Conservation (phyloP, 495 filamentous ascomycete species). For the Aspergillus nanangensis region DNA sequence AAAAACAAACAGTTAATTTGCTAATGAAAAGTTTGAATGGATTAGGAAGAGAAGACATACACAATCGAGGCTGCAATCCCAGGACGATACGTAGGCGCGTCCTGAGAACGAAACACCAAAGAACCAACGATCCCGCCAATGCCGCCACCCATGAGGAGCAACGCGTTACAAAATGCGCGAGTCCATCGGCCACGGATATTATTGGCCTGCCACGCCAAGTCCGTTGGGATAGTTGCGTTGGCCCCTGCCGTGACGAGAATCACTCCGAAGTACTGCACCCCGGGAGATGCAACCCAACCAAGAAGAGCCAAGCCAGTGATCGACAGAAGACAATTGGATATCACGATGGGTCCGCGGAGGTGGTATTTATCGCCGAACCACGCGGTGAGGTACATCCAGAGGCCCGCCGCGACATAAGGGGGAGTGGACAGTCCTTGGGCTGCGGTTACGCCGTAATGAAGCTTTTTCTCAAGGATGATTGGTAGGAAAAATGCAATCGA, state of each 20-base stretch:
- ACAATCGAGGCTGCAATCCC: slow-evolving; percentile 48
- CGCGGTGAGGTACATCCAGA: slow-evolving; percentile 54
- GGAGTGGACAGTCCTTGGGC: slow-evolving; percentile 62
- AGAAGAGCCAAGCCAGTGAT: neutral
- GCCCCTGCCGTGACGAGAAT: slow-evolving; percentile 56
- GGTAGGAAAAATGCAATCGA: slow-evolving; percentile 66
- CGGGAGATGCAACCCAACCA: slow-evolving; percentile 12
- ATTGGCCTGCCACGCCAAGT: slow-evolving; percentile 61
- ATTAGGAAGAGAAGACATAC: too few species aligned
- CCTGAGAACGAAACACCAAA: slow-evolving; percentile 54
- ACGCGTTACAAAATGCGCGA: slow-evolving; percentile 54
- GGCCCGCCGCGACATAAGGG: slow-evolving; percentile 54
- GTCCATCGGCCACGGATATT: slow-evolving; percentile 67
- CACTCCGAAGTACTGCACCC: slow-evolving; percentile 58
- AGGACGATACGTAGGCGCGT: slow-evolving; percentile 51
- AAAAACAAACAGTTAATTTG: too few species aligned
- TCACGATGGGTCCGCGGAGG: slow-evolving; percentile 52
- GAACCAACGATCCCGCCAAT: slow-evolving; percentile 57
- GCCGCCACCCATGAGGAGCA: slow-evolving; percentile 50
- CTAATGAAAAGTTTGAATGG: too few species aligned
- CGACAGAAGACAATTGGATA: slow-evolving; percentile 46
- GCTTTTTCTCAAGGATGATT: slow-evolving; percentile 52
- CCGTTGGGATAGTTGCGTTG: slow-evolving; percentile 56
- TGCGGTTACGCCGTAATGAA: slow-evolving; percentile 52
- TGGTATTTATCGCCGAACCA: slow-evolving; percentile 54